These are phyloP conservation scores for Colletotrichum melonis DNA, from an alignment of 2,329 filamentous ascomycete genomes.

Conservation along the genomic window DNA sequence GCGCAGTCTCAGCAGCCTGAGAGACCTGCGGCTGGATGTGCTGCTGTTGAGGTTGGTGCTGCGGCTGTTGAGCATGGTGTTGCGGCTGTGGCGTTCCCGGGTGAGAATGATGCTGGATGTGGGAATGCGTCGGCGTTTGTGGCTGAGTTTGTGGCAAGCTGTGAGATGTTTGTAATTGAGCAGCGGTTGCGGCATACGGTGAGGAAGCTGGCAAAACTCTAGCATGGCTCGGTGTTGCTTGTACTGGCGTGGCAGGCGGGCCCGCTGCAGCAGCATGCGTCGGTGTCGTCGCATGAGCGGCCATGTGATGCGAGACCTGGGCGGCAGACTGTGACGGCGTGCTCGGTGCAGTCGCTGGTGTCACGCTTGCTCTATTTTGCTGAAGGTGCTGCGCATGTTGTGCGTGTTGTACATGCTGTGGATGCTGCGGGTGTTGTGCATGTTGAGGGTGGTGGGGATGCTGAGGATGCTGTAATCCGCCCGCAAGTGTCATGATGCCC, in stretches of 20 bases:
- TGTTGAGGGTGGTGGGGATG: not conserved
- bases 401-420: not conserved
- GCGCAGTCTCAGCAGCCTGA: constrained; percentile 13
- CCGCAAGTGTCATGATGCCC: constrained; percentile 67
- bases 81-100: constrained; percentile 31
- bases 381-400: constrained; percentile 20
- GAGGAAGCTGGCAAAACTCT: constrained; percentile 22
- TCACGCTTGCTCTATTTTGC: constrained; percentile 23
- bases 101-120: constrained; percentile 25
- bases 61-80: constrained; percentile 28
- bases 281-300: constrained; percentile 22
- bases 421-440: not conserved
- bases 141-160: constrained; percentile 16
- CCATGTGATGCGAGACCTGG: constrained; percentile 29
- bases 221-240: constrained; percentile 9
- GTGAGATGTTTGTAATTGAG: constrained; percentile 28
- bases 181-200: constrained; percentile 29
- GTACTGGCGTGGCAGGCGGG: constrained; percentile 14
- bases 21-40: constrained; percentile 33
- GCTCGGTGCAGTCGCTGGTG: constrained; percentile 24
- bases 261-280: constrained; percentile 18
- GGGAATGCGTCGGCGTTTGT: constrained; percentile 28
- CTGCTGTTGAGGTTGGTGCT: constrained; percentile 34
- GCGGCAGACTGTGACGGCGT: constrained; percentile 24
- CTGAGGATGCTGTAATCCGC: constrained; percentile 56